These are phyloP conservation scores for Phaseolus lunatus DNA, from an alignment of 306 rosid genomes.

Conservation along the genomic window DNA sequence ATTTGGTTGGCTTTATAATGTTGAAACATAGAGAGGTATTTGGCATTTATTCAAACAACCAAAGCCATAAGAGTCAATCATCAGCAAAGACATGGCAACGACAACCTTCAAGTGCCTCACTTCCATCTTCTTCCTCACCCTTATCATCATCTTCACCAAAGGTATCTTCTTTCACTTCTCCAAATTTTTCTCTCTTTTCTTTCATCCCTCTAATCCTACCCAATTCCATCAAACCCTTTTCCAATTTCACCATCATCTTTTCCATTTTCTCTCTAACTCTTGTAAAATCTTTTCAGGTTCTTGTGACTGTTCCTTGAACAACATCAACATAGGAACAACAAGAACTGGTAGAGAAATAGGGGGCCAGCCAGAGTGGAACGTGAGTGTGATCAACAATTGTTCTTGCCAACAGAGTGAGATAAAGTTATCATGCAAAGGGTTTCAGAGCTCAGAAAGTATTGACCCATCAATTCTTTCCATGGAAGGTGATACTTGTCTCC, in stretches of 20 bases:
- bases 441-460: constrained; percentile 47
- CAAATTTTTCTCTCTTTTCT: not conserved
- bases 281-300: constrained; percentile 48
- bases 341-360: constrained; percentile 53
- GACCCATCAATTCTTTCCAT: constrained; percentile 44
- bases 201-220: not conserved
- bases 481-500: constrained; percentile 52
- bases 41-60: constrained; percentile 10
- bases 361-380: constrained; percentile 68
- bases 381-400: constrained; percentile 64
- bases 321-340: constrained; percentile 57
- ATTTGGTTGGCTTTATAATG: too few relatives aligned
- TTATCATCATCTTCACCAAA: constrained; percentile 41
- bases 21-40: not conserved
- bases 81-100: constrained; percentile 9
- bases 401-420: constrained; percentile 50
- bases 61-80: not conserved
- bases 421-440: constrained; percentile 49
- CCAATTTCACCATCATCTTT: not conserved
- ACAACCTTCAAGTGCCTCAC: constrained; percentile 1
- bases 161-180: constrained; percentile 33
- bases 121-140: constrained; percentile 35
- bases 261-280: too few relatives aligned
- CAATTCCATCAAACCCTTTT: not conserved
- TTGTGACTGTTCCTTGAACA: constrained; percentile 50